Base-by-base conservation (phyloP, 176 grass and related monocot genomes). In the Raddia guianensis region DNA sequence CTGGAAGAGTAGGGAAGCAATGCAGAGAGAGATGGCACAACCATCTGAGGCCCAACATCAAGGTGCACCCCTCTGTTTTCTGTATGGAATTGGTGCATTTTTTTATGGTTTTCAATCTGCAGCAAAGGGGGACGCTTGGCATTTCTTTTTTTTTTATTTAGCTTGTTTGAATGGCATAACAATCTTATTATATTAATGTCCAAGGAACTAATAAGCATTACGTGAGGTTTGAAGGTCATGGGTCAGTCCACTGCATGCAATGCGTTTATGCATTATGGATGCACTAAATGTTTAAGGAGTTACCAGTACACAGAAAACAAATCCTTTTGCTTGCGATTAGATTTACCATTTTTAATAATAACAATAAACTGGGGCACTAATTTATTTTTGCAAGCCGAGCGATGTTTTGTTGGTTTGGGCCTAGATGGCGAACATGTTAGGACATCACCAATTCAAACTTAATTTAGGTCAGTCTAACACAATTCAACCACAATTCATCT, bases 1-100 rank as follows among this genome's bases (percentile, higher is more conserved):
- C 84, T 69, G 92, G 96, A 93, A 89, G 92, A 86, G 91, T 95
- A 20, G 92, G 96, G 64, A 98, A 98, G 74, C 96, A 98, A 2
- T 98, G 96, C 64, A 95, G 92, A 75, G 96, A 98, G 83, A 93
- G 96, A 85, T 98, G 92, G 92, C 88, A 95, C 69, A 98, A 98
- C 84, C 92, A 95, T 93, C 86, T 98, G 65, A 98, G 90, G 81
- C 96, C 96, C 1, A 91, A 98, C 70, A 98, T 95, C 89, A 98
- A 98, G 96, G 96, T 89, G 48, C 53, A 35, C 14, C 46, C 16
- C 53, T 12, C 49, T 48, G 15, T 5, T 32, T 65, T 77, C 13
- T 64, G 47, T 45, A 50, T 45, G 44, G 47, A 2, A 19, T 13
- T 14, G 50, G 4, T 11, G 49, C 4, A 71, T 34, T 67, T 82